A percentile compares a stretch with the other conserved stretches of the same genome.
These are phyloP conservation scores for Lepiota brunneoincarnata DNA, from an alignment of 768 basidiomycete genomes.

Conservation along the genomic window DNA sequence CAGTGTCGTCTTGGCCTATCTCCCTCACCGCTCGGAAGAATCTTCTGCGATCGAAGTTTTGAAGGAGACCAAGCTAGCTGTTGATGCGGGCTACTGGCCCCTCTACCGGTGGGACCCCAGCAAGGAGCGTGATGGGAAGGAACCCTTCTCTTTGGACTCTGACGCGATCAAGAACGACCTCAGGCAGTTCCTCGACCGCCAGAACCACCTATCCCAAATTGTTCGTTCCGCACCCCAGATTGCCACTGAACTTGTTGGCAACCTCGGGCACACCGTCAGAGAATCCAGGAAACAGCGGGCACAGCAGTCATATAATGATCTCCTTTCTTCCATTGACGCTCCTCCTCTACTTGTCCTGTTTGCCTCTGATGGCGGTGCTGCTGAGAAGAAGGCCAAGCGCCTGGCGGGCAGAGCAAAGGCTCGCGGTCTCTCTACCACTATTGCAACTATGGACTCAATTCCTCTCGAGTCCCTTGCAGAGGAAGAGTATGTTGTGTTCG, in stretches of 20 bases:
- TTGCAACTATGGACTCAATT: constrained; percentile 80
- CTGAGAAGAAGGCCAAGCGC: constrained; percentile 95
- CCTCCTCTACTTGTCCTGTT: constrained; percentile 89
- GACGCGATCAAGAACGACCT: constrained; percentile 93
- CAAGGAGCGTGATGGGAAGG: constrained; percentile 70
- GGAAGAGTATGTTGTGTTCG: constrained; percentile 77
- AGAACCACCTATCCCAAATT: constrained; percentile 96
- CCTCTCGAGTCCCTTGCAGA: constrained; percentile 70
- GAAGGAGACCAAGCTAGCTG: constrained; percentile 95
- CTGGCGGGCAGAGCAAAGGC: constrained; percentile 79
- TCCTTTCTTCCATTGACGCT: constrained; percentile 82
- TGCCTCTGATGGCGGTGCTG: constrained; percentile 91
- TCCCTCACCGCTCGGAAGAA: constrained; percentile 82
- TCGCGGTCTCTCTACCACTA: constrained; percentile 74
- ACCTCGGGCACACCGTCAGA: constrained; percentile 79
- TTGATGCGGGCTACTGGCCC: constrained; percentile 97
- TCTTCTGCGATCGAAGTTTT: constrained; percentile 84
- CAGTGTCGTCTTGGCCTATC: constrained; percentile 89
- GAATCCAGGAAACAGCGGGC: constrained; percentile 82
- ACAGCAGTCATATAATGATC: constrained; percentile 77
- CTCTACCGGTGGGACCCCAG: constrained; percentile 96
- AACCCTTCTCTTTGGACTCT: constrained; percentile 91
- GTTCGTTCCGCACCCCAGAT: constrained; percentile 77
- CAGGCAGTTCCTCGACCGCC: constrained; percentile 89
- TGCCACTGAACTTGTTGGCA: constrained; percentile 79